Evolutionary conservation across 129 eudicot species (phyloP).

Genomic region (Pseudognaphalium luteoalbum): DNA sequence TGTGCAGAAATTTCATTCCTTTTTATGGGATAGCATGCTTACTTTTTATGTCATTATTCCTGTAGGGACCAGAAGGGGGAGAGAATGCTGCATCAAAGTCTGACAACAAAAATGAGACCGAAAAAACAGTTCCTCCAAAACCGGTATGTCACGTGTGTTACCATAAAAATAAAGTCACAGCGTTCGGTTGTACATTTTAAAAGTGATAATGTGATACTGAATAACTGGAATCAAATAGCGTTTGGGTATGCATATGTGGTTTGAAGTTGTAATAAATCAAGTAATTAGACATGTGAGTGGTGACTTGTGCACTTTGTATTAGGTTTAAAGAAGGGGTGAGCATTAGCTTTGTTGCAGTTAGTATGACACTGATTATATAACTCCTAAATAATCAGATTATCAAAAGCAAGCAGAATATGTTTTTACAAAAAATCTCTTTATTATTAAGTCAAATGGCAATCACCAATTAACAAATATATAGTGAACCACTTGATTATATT

Average conservation of each 20-base stretch:
- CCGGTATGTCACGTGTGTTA: constrained; percentile 34
- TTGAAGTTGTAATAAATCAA: too few relatives aligned
- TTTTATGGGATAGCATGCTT: background rate
- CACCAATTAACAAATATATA: background rate
- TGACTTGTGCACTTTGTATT: background rate
- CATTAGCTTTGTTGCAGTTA: too few relatives aligned
- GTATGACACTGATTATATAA: too few relatives aligned
- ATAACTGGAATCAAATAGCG: too few relatives aligned
- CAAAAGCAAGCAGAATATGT: background rate
- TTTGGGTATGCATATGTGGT: too few relatives aligned
- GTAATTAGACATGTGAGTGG: too few relatives aligned
- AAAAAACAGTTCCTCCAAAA: constrained; percentile 59
- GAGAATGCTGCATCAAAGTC: constrained; percentile 48
- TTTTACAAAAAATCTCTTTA: background rate
- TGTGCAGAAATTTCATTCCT: background rate
- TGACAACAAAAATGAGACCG: constrained; percentile 65
- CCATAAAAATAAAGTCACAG: background rate
- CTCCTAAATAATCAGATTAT: too few relatives aligned
- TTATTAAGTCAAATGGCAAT: background rate
- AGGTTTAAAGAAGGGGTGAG: background rate
- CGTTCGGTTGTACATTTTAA: background rate
- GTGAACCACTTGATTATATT: background rate
- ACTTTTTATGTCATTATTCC: constrained; percentile 25
- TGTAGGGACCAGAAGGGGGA: constrained; percentile 45
- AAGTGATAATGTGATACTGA: too few relatives aligned